A percentile compares a stretch with the other conserved stretches of the same genome.
Evolutionary conservation across 1,139 yeast species (phyloP).

Genomic region (Kodamaea arcana): DNA sequence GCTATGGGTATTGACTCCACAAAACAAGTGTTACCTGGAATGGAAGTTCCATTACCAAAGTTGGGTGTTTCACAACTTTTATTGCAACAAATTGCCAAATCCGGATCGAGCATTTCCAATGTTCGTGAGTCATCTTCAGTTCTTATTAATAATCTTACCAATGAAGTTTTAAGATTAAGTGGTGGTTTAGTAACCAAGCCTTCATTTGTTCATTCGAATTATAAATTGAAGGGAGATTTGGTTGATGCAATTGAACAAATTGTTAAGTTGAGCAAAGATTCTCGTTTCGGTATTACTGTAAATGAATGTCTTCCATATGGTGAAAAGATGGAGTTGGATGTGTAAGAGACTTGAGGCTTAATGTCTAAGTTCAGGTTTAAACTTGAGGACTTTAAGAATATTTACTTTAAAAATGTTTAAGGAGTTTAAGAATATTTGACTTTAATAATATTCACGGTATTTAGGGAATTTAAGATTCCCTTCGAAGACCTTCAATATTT

Average conservation of each 20-base stretch:
- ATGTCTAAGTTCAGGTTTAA: too few species aligned
- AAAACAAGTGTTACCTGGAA: slow-evolving; percentile 66
- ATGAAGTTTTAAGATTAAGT: slow-evolving; percentile 68
- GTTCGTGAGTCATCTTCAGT: slow-evolving; percentile 82
- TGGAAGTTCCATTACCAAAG: slow-evolving; percentile 68
- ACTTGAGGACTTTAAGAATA: too few species aligned
- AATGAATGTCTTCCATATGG: slow-evolving; percentile 57
- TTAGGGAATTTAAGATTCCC: too few species aligned
- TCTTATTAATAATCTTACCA: slow-evolving; percentile 23
- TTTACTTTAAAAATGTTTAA: too few species aligned
- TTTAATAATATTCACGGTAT: too few species aligned
- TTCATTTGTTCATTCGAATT: slow-evolving; percentile 82
- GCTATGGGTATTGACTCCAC: slow-evolving; percentile 60
- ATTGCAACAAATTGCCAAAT: slow-evolving; percentile 57
- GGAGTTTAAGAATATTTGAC: too few species aligned
- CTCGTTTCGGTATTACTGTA: slow-evolving; percentile 61
- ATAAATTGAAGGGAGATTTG: slow-evolving; percentile 45
- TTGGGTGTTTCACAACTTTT: slow-evolving; percentile 64
- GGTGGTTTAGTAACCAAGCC: slow-evolving; percentile 74
- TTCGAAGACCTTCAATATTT: too few species aligned
- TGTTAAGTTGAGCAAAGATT: slow-evolving; percentile 56
- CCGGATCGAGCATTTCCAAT: slow-evolving; percentile 46
- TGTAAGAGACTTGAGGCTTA: slow-evolving; percentile 2
- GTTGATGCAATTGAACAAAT: slow-evolving; percentile 51
- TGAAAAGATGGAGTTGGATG: slow-evolving; percentile 35